phyloP scores from a whole-genome alignment of 352 stramenopile genomes.

The Phytophthora litchii region DNA sequence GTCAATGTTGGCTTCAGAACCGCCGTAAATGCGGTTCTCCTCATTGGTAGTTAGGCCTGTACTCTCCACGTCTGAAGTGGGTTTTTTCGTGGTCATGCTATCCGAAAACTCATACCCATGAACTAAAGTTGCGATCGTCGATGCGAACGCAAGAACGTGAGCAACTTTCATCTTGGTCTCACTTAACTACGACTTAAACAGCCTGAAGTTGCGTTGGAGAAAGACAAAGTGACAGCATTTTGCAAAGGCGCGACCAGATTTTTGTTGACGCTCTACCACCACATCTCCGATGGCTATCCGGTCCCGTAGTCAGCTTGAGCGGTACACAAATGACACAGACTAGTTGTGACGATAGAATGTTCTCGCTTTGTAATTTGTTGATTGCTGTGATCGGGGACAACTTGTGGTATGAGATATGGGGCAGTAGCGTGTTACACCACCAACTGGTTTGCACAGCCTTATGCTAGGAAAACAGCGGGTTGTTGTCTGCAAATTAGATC shows the following conservation, averaged over 20 bases:
- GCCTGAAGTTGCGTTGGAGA: slow-evolving; percentile 13
- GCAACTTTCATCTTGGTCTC: slow-evolving; percentile 28
- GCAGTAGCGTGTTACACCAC: slow-evolving; percentile 8
- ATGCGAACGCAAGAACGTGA: slow-evolving; percentile 23
- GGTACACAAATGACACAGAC: slow-evolving; percentile 4
- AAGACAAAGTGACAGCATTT: slow-evolving; percentile 33
- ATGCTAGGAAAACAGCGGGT: slow-evolving; percentile 30
- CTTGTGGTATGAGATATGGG: slow-evolving; percentile 8
- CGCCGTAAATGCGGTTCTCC: slow-evolving; percentile 58
- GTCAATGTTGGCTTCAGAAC: slow-evolving; percentile 45
- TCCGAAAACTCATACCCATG: slow-evolving; percentile 41
- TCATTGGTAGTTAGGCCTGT: slow-evolving; percentile 24
- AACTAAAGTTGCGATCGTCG: slow-evolving; percentile 13
- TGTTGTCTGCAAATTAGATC: neutral
- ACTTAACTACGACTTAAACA: slow-evolving; percentile 12
- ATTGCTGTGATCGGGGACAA: neutral
- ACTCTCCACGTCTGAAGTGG: slow-evolving; percentile 13
- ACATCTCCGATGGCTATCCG: slow-evolving; percentile 22
- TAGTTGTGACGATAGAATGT: slow-evolving; percentile 5
- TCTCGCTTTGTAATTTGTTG: neutral
- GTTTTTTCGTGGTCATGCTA: slow-evolving; percentile 13
- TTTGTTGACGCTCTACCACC: slow-evolving; percentile 27
- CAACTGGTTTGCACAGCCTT: slow-evolving; percentile 8
- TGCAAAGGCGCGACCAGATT: slow-evolving; percentile 24
- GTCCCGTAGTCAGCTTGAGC: slow-evolving; percentile 14